Percentiles rank a stretch among this genome's conserved stretches.
These are phyloP conservation scores for Yamadazyma philogaea DNA, from an alignment of 805 yeast genomes.

Conservation along the genomic window DNA sequence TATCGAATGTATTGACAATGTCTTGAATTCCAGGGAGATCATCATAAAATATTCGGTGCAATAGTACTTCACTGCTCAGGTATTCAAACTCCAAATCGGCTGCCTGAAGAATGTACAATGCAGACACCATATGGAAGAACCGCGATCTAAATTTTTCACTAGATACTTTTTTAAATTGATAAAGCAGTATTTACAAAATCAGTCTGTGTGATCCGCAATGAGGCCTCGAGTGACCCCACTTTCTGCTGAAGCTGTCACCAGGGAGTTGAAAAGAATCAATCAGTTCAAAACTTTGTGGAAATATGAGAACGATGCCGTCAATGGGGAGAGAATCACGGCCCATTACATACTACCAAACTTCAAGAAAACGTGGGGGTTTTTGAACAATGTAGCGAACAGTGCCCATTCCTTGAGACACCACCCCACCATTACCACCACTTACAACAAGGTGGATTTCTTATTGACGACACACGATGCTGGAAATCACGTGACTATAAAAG, in stretches of 20 bases:
- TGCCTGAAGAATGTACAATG: constrained; percentile 35
- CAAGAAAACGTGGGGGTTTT: constrained; percentile 65
- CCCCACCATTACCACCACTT: constrained; percentile 63
- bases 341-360: constrained; percentile 44
- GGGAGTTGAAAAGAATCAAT: constrained; percentile 2
- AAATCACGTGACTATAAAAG: constrained; percentile 50
- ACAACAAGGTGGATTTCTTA: constrained; percentile 52
- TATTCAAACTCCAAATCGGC: constrained; percentile 25
- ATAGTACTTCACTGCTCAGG: constrained; percentile 30
- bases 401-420: constrained; percentile 65
- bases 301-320: neutral
- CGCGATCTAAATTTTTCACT: neutral
- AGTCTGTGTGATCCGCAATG: neutral
- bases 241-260: neutral
- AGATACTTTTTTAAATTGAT: neutral
- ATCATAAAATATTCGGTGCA: constrained; percentile 34
- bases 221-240: neutral
- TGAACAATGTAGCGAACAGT: constrained; percentile 54
- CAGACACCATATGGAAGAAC: constrained; percentile 30
- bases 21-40: constrained; percentile 24
- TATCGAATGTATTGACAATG: constrained; percentile 26
- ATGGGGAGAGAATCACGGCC: neutral
- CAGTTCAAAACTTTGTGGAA: neutral
- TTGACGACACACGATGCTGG: constrained; percentile 66
- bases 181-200: too few relatives aligned